phyloP scores from a whole-genome alignment of 495 filamentous ascomycete genomes.

The Podospora bellae-mahoneyi region DNA sequence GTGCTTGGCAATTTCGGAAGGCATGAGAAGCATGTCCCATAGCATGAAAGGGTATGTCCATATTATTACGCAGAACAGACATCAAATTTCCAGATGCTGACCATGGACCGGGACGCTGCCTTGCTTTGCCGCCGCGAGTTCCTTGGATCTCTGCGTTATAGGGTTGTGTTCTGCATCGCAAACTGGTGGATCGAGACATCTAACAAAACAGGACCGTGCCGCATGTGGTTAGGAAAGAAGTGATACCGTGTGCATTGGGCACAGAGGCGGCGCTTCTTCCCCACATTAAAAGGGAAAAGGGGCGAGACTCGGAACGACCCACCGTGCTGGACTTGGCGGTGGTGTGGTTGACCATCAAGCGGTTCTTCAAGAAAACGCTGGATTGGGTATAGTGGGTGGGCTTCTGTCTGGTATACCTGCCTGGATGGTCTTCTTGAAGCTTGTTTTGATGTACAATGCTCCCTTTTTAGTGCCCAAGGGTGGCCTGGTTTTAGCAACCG shows the following conservation, averaged over 20 bases:
- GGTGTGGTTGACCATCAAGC: background rate
- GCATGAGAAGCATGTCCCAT: background rate
- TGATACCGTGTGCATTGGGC: background rate
- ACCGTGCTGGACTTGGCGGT: background rate
- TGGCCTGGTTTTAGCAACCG: no score
- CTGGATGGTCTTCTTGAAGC: background rate
- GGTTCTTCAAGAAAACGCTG: background rate
- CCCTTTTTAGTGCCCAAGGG: background rate
- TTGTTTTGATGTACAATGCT: background rate
- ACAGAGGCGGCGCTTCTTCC: background rate
- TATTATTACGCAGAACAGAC: conserved; percentile 5
- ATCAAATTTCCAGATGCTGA: conserved; percentile 4
- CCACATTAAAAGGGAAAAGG: background rate
- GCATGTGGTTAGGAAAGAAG: background rate
- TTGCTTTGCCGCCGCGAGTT: conserved; percentile 13
- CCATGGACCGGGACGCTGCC: conserved; percentile 2
- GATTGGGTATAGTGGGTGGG: background rate
- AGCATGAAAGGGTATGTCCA: background rate
- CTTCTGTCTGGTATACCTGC: background rate
- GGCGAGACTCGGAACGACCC: background rate
- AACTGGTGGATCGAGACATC: background rate
- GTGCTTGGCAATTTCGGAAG: background rate
- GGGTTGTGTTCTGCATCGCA: background rate
- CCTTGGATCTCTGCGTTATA: conserved; percentile 9
- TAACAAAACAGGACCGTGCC: conserved; percentile 4